Evolutionary conservation across 768 basidiomycete genomes (phyloP), one percentile per base, ranked within the genome.

Genomic region (Basidioascus undulatus): DNA sequence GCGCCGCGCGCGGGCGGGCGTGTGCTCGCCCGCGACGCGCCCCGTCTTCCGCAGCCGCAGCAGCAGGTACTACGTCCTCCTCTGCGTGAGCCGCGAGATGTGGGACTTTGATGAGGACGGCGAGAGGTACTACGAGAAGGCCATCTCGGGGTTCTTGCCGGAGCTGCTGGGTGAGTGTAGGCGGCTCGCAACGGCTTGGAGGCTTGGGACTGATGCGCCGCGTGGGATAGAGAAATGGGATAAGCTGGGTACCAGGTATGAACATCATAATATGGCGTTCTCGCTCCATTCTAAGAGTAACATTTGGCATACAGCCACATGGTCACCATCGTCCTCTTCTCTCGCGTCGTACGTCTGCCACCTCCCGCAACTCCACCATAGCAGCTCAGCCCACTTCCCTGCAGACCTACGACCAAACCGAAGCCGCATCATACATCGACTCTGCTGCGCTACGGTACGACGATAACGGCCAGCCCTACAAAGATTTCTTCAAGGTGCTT

Each of bases 51-150:
- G n/a, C n/a, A n/a, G n/a, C n/a, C n/a, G n/a, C n/a, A n/a, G n/a
- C n/a, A n/a, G n/a, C n/a, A n/a, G n/a, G n/a, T n/a, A n/a, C n/a
- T n/a, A n/a, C n/a, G n/a, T n/a, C n/a, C n/a, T n/a, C n/a, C n/a
- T n/a, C n/a, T n/a, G n/a, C n/a, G n/a, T n/a, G n/a, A n/a, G n/a
- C n/a, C n/a, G n/a, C n/a, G 92, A 96, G 54, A 70, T 92, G 41
- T 96, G 83, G 82, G 81, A 92, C 51, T 96, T 96, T 53, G 70
- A 86, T 19, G 84, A 81, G 27, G 92, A 96, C 46, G 92, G 92
- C 19, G 86, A 92, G 56, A 71, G 87, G 5, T 84, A 77, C 59
- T 77, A 82, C 54, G 92, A 96, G 56, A 96, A 96, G 61, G 79
- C 89, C n/a, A 77, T 89, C 3, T 86, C 94, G 55, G 82, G 86